phyloP scores from a whole-genome alignment of 768 basidiomycete genomes.

The Mycena galopus region DNA sequence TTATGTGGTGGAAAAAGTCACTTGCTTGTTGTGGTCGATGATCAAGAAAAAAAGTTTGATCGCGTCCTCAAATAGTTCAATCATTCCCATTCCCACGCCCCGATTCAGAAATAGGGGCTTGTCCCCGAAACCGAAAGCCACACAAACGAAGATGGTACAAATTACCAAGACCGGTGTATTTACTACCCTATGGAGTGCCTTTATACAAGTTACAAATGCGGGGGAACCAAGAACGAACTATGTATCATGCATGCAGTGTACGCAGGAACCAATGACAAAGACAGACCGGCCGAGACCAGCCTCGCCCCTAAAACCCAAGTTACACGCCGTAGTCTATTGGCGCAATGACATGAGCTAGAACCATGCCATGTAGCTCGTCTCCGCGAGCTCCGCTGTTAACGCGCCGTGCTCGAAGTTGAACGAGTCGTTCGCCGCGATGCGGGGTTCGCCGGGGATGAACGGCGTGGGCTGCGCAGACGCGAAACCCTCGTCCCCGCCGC shows the following conservation, averaged over 20 bases:
- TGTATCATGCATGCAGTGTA: constrained; percentile 3
- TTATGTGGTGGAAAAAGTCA: too few relatives aligned
- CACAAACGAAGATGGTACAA: neutral
- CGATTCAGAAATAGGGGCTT: too few relatives aligned
- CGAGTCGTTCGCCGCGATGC: constrained; percentile 66
- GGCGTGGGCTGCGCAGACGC: constrained; percentile 54
- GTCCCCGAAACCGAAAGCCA: too few relatives aligned
- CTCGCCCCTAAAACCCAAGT: neutral
- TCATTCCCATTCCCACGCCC: neutral
- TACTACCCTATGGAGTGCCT: constrained; percentile 19
- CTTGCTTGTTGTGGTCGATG: too few relatives aligned
- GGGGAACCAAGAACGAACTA: constrained; percentile 28
- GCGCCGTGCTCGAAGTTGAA: constrained; percentile 77
- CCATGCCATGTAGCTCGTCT: constrained; percentile 79
- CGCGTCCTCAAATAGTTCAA: neutral
- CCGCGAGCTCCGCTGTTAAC: constrained; percentile 65
- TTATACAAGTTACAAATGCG: constrained; percentile 37
- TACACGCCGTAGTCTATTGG: neutral
- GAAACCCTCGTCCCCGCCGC: constrained; percentile 37
- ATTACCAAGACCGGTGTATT: constrained; percentile 26
- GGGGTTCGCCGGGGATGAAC: constrained; percentile 60
- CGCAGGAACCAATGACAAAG: neutral
- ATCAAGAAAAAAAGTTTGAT: too few relatives aligned
- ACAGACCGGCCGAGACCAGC: neutral
- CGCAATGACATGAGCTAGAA: constrained; percentile 53